Evolutionary conservation across 2,329 filamentous ascomycete species (phyloP), one percentile per base, ranked within the genome.

Genomic region (Sclerotiophoma versabilis): DNA sequence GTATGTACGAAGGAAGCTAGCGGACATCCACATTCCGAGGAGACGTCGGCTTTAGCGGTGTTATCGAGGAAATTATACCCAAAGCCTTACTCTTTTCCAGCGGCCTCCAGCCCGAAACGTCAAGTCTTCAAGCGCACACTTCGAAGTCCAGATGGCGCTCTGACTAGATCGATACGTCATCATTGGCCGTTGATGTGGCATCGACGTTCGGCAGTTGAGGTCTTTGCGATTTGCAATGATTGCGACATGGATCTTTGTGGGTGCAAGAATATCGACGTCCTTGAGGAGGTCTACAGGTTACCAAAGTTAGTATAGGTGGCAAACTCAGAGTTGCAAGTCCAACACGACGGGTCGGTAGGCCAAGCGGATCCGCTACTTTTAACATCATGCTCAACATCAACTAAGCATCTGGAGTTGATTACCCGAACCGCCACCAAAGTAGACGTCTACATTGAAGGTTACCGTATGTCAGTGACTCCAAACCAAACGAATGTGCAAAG

Each of bases 131-230:
- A 42, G 20, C 19, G 41, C 15, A 34, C 23, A 19, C 8, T 36
- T 4, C 25, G 8, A 14, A 48, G 26, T 34, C 42, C 36, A 47
- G 27, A 29, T 25, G 36, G 36, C 20, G 29, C 22, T 29, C 19
- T 12, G 8, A 33, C 41, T 52, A 36, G 49, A 47, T 53, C 42
- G 19, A 46, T 42, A 53, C 49, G 49, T 53, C 49, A 53, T 53
- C 20, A 14, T 41, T 25, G n/a, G n/a, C 17, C 19, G 26, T 27
- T n/a, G 15, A 27, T 20, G 11, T 36, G 36, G 42, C 36, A 44
- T 23, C 10, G 12, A 15, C 8, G 29, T n/a, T 32, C 42, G 49
- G 42, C 49, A 53, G 49, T 47, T 53, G 36, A 12, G n/a, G 15
- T 34, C 7, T 20, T 32, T 17, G 17, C 12, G 15, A 20, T 19